Evolutionary conservation across 345 rosid species (phyloP).

Genomic region (Lepidium sativum): DNA sequence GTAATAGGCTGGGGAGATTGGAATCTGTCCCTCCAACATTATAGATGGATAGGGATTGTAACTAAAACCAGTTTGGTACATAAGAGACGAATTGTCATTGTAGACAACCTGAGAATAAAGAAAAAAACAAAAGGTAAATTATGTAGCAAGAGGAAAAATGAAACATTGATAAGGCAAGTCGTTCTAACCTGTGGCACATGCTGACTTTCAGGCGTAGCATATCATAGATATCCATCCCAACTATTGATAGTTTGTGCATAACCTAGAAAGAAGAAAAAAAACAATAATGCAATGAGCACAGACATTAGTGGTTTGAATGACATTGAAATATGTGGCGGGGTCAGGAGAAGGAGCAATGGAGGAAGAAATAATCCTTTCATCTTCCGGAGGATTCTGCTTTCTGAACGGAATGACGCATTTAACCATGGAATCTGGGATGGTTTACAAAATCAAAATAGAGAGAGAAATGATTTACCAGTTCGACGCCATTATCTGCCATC

Average conservation of each 20-base stretch:
- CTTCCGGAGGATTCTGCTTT: constrained; percentile 40
- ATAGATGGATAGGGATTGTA: constrained; percentile 47
- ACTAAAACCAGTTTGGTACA: constrained; percentile 46
- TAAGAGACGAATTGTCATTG: constrained; percentile 43
- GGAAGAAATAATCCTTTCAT: constrained; percentile 55
- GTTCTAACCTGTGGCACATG: constrained; percentile 48
- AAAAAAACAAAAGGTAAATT: neutral
- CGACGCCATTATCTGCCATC: constrained; percentile 26
- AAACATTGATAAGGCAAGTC: neutral
- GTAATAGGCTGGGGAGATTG: constrained; percentile 39
- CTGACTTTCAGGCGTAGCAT: constrained; percentile 41
- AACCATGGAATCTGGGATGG: neutral
- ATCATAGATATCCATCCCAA: constrained; percentile 49
- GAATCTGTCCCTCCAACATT: constrained; percentile 53
- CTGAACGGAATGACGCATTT: constrained; percentile 18
- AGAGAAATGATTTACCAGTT: constrained; percentile 31
- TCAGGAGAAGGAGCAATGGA: constrained; percentile 30
- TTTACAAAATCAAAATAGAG: neutral
- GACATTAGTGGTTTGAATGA: constrained; percentile 11
- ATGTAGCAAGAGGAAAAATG: neutral
- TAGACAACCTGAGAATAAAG: constrained; percentile 39
- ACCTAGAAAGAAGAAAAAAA: constrained; percentile 21
- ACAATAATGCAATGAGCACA: neutral
- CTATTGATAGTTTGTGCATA: constrained; percentile 30
- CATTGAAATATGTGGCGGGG: constrained; percentile 15